phyloP scores from a whole-genome alignment of 179 eudicot genomes.

The Heliamphora pulchella region DNA sequence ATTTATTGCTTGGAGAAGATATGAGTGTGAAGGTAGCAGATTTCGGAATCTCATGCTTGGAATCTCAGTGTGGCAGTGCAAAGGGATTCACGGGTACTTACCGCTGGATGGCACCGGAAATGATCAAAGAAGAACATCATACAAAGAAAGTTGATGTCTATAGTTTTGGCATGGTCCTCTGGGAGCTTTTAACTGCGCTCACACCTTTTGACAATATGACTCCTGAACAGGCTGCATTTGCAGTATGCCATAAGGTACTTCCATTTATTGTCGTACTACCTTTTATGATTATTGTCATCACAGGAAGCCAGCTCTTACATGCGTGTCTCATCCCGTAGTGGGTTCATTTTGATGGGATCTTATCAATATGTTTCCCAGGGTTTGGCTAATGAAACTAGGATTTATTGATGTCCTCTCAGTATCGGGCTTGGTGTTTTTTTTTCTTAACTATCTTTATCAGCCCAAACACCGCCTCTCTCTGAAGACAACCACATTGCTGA shows the following conservation, averaged over 20 bases:
- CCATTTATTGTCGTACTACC: background rate
- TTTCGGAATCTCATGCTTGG: conserved; percentile 98
- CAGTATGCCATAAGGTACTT: conserved; percentile 90
- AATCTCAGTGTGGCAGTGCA: conserved; percentile 81
- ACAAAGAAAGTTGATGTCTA: conserved; percentile 97
- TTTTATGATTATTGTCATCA: background rate
- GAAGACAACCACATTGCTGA: background rate
- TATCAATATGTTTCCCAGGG: background rate
- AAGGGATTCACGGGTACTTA: conserved; percentile 95
- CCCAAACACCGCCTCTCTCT: background rate
- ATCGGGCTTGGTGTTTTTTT: background rate
- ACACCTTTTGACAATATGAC: conserved; percentile 90
- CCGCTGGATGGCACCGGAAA: conserved; percentile 99
- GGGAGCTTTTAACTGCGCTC: conserved; percentile 94
- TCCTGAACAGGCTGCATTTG: conserved; percentile 99
- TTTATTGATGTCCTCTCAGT: background rate
- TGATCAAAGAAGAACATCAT: conserved; percentile 79
- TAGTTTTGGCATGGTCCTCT: conserved; percentile 88
- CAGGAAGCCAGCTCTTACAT: conserved; percentile 5
- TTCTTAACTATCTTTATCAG: background rate
- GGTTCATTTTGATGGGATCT: background rate
- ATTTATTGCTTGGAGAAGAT: conserved; percentile 77
- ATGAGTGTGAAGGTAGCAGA: conserved; percentile 95
- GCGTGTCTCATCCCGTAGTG: background rate
- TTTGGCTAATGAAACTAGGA: background rate